A percentile compares a stretch with the other conserved stretches of the same genome.
These are phyloP conservation scores for Colletotrichum sp. DNA, from an alignment of 2,329 filamentous ascomycete genomes.

Conservation along the genomic window DNA sequence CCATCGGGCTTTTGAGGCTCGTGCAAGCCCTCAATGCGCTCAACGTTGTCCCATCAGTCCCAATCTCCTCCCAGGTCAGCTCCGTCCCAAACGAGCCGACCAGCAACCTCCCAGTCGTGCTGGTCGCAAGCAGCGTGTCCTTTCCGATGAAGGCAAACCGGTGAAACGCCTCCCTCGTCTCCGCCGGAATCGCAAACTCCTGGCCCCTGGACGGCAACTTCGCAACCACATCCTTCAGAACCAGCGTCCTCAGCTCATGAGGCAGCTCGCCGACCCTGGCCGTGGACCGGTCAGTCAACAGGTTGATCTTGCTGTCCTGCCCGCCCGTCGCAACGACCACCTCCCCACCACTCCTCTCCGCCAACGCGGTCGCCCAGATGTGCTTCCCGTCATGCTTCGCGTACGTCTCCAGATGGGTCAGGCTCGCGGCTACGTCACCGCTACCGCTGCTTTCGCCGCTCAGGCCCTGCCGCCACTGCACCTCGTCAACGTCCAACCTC, in stretches of 20 bases:
- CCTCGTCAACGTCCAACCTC: constrained; percentile 53
- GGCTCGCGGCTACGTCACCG: constrained; percentile 20
- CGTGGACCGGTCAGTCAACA: constrained; percentile 39
- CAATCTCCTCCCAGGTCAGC: constrained; percentile 49
- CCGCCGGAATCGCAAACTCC: constrained; percentile 30
- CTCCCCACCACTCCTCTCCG: constrained; percentile 30
- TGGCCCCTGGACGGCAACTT: constrained; percentile 25
- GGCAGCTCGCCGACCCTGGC: not conserved
- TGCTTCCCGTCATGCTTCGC: constrained; percentile 84
- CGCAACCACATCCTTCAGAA: constrained; percentile 36
- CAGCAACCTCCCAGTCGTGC: constrained; percentile 65
- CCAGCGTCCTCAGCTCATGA: constrained; percentile 27
- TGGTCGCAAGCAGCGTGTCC: constrained; percentile 58
- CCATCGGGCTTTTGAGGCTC: constrained; percentile 44
- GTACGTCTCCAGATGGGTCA: constrained; percentile 61
- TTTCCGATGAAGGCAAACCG: constrained; percentile 68
- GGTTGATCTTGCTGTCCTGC: constrained; percentile 74
- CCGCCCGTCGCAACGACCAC: constrained; percentile 74
- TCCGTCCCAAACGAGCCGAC: constrained; percentile 40
- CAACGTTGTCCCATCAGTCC: constrained; percentile 34
- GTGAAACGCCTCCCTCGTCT: constrained; percentile 53
- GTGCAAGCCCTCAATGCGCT: constrained; percentile 51
- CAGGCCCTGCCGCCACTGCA: constrained; percentile 15
- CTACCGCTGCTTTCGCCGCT: not conserved
- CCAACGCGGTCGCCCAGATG: constrained; percentile 76